Percentiles rank a stretch among this genome's conserved stretches.
Evolutionary conservation across 305 asterid species (phyloP).

Genomic region (Lippia alba): DNA sequence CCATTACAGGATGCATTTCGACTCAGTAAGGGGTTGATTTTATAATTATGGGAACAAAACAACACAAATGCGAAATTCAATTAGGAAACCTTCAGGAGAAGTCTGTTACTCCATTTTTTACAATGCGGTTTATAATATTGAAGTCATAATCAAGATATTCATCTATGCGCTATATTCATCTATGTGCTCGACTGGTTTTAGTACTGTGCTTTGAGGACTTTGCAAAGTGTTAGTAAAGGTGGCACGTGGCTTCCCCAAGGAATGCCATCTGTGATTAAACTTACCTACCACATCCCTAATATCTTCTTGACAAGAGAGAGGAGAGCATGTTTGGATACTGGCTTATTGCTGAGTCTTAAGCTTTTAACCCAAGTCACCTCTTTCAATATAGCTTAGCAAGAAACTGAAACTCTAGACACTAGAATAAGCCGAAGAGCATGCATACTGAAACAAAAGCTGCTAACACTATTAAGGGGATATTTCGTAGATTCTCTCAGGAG

Average conservation of each 20-base stretch:
- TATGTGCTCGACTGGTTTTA: constrained; percentile 1
- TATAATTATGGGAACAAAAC: constrained; percentile 12
- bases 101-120: not conserved
- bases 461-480: not conserved
- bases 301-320: too few relatives aligned
- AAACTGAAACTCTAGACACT: not conserved
- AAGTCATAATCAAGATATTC: constrained; percentile 1
- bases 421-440: too few relatives aligned
- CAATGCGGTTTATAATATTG: constrained; percentile 19
- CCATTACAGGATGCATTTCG: constrained; percentile 21
- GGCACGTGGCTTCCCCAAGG: constrained; percentile 12
- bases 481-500: too few relatives aligned
- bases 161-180: not conserved
- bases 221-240: constrained; percentile 15
- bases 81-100: constrained; percentile 10
- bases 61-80: not conserved
- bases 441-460: too few relatives aligned
- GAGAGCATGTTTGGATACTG: too few relatives aligned
- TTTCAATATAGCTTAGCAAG: not conserved
- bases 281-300: not conserved
- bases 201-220: constrained; percentile 19
- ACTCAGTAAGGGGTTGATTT: constrained; percentile 2
- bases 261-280: constrained; percentile 12
- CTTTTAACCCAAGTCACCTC: not conserved
- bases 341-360: too few relatives aligned